Evolutionary conservation across 495 filamentous ascomycete species (phyloP).

Genomic region (Aspergillus asperescens): DNA sequence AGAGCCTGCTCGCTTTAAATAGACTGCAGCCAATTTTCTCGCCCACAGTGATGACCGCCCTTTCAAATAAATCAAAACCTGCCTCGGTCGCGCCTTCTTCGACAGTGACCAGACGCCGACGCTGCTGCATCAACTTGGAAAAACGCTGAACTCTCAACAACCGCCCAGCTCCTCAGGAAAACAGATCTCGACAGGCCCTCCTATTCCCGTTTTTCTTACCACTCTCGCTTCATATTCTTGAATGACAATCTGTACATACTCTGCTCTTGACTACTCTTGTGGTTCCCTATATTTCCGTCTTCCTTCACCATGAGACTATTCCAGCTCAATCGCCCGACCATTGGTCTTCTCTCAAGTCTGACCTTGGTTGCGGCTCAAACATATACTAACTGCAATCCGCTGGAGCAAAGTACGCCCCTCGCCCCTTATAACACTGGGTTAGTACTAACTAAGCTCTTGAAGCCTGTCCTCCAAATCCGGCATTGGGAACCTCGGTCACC

Average conservation of each 20-base stretch:
- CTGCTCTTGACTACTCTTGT: neutral
- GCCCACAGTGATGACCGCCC: neutral
- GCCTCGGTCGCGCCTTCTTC: conserved; percentile 8
- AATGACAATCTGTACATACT: conserved; percentile 1
- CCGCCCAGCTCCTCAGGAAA: neutral
- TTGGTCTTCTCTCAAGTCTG: conserved; percentile 26
- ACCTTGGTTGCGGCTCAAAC: conserved; percentile 62
- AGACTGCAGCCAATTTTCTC: neutral
- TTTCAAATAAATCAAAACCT: neutral
- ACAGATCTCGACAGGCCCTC: neutral
- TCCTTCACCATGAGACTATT: conserved; percentile 29
- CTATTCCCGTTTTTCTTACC: neutral
- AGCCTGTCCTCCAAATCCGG: conserved; percentile 73
- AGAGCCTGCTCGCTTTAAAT: conserved; percentile 5
- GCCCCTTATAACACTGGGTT: conserved; percentile 2
- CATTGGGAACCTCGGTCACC: conserved; percentile 69
- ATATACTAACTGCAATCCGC: conserved; percentile 68
- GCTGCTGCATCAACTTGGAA: neutral
- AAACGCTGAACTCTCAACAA: neutral
- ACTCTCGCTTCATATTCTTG: neutral
- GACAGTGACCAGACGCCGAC: neutral
- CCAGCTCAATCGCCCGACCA: conserved; percentile 19
- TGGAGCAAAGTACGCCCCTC: conserved; percentile 53
- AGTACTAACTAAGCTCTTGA: conserved; percentile 18
- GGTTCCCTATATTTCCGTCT: neutral